Conservation (phyloP, 2,329 filamentous ascomycete genomes). For the Mycosphaerelloides madeirae region DNA sequence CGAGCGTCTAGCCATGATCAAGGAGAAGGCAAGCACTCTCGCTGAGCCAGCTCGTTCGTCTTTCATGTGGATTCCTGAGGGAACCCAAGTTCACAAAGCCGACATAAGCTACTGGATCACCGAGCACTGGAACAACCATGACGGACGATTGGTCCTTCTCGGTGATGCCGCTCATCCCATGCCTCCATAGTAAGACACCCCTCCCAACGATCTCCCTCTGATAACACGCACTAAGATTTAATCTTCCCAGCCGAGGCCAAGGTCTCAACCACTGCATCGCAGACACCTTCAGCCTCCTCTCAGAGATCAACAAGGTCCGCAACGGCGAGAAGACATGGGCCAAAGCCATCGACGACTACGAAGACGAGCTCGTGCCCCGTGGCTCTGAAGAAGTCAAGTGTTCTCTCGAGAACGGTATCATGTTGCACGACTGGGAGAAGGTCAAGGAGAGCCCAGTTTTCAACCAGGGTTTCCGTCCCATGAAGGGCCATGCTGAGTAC, state of each 20-base stretch:
- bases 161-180: slow-evolving; percentile 6
- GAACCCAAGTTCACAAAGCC: slow-evolving; percentile 4
- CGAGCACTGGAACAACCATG: slow-evolving; percentile 4
- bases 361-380: slow-evolving; percentile 5
- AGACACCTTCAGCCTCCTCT: slow-evolving; percentile 3
- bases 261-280: slow-evolving; percentile 10
- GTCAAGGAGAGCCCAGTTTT: slow-evolving; percentile 8
- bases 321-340: not conserved
- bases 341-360: slow-evolving; percentile 2
- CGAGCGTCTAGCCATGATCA: slow-evolving; percentile 9
- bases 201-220: not conserved
- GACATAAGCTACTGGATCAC: slow-evolving; percentile 11
- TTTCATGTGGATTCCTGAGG: slow-evolving; percentile 9
- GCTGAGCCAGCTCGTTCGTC: slow-evolving; percentile 7
- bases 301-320: not conserved
- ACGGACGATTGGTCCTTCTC: slow-evolving; percentile 3
- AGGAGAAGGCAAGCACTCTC: slow-evolving; percentile 4
- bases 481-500: slow-evolving; percentile 7
- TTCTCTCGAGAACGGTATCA: slow-evolving; percentile 3
- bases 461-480: slow-evolving; percentile 6
- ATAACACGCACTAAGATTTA: not conserved
- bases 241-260: slow-evolving; percentile 3
- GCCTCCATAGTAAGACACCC: slow-evolving; percentile 3
- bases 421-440: slow-evolving; percentile 11
- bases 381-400: slow-evolving; percentile 9